Evolutionary conservation across 371 early-diverging fungal species (phyloP).

Genomic region (Umbelopsis sp.): DNA sequence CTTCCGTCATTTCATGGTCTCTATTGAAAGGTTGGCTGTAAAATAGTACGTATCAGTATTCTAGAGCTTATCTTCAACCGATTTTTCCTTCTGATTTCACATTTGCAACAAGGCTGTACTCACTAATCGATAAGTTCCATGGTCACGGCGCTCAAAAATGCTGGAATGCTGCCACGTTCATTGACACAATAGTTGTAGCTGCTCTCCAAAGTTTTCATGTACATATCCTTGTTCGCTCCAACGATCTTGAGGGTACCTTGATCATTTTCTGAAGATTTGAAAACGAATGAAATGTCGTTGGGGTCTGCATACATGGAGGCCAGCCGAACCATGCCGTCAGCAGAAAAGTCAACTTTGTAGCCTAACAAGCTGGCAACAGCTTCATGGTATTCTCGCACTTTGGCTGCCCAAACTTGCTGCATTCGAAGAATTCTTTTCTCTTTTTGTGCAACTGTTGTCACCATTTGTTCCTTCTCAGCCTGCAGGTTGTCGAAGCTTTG

Average conservation of each 20-base stretch:
- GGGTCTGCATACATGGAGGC: conserved; percentile 63
- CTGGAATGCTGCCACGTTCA: conserved; percentile 72
- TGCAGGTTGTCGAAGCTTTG: conserved; percentile 60
- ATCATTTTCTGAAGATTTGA: conserved; percentile 61
- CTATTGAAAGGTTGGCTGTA: neutral
- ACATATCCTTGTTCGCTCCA: conserved; percentile 65
- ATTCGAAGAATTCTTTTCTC: conserved; percentile 70
- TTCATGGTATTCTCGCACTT: conserved; percentile 70
- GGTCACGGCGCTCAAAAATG: conserved; percentile 77
- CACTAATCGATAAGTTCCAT: conserved; percentile 60
- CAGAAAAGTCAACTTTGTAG: conserved; percentile 72
- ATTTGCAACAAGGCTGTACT: neutral
- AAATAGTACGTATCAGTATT: neutral
- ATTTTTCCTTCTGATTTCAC: neutral
- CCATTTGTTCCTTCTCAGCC: conserved; percentile 53
- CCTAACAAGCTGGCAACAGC: conserved; percentile 73
- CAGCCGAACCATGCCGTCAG: conserved; percentile 71
- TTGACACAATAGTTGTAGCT: conserved; percentile 67
- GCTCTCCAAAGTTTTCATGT: conserved; percentile 53
- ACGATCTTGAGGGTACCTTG: conserved; percentile 63
- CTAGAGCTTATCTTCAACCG: too few relatives aligned
- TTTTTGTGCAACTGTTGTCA: conserved; percentile 44
- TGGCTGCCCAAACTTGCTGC: conserved; percentile 66
- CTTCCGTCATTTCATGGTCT: conserved; percentile 11
- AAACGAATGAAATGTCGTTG: conserved; percentile 66